phyloP scores from a whole-genome alignment of 2,329 filamentous ascomycete genomes.

The Stagonosporopsis cucurbitacearum region DNA sequence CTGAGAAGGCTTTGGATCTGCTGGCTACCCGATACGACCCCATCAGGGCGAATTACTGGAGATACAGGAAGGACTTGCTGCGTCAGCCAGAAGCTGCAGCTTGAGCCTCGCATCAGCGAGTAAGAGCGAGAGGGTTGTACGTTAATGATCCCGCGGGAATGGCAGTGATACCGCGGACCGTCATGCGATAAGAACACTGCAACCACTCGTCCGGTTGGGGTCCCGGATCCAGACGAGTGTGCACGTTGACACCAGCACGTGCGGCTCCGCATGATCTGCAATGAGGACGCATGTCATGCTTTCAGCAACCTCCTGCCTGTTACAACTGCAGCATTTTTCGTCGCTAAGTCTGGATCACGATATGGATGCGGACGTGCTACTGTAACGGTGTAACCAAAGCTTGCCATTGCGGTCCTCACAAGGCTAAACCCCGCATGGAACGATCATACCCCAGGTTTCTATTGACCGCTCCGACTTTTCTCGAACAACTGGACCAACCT shows the following conservation, averaged over 20 bases:
- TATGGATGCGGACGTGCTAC: conserved; percentile 17
- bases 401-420: conserved; percentile 26
- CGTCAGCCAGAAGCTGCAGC: conserved; percentile 33
- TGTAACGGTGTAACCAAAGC: conserved; percentile 23
- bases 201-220: conserved; percentile 35
- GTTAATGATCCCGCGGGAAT: conserved; percentile 8
- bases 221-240: conserved; percentile 18
- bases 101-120: conserved; percentile 20
- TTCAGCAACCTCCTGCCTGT: conserved; percentile 11
- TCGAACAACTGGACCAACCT: conserved; percentile 28
- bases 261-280: conserved; percentile 26
- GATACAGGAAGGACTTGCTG: conserved; percentile 65
- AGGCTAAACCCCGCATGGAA: conserved; percentile 27
- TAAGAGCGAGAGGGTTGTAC: background rate
- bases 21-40: conserved; percentile 89
- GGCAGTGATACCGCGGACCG: background rate
- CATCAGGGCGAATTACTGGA: conserved; percentile 91
- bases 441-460: conserved; percentile 18
- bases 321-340: conserved; percentile 13
- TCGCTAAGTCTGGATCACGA: conserved; percentile 20
- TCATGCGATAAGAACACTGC: conserved; percentile 9
- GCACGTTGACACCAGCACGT: conserved; percentile 11
- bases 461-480: conserved; percentile 26
- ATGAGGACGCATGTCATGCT: background rate
- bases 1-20: conserved; percentile 72